Conservation (phyloP, 208 protist genomes). For the Acanthamoeba castellanii region DNA sequence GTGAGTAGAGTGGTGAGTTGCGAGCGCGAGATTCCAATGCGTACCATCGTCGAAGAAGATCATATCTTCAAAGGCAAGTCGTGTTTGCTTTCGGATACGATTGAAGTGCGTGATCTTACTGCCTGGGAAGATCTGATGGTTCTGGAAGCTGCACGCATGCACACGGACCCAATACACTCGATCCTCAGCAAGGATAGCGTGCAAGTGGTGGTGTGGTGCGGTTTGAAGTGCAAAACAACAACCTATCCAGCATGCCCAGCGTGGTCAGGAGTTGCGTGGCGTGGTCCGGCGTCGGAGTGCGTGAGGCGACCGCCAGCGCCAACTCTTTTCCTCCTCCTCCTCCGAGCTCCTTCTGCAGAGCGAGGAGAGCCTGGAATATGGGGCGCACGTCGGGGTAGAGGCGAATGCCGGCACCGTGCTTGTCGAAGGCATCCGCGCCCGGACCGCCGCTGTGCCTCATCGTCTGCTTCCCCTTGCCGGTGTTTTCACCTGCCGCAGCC, state of each 20-base stretch:
- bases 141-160: neutral
- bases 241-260: neutral
- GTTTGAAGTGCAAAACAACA: too few relatives aligned
- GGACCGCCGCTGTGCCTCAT: too few relatives aligned
- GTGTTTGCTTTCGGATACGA: neutral
- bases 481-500: neutral
- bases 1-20: neutral
- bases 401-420: neutral
- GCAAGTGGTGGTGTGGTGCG: too few relatives aligned
- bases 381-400: neutral
- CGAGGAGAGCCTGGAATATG: neutral
- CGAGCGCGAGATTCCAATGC: neutral
- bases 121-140: neutral
- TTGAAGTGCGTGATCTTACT: neutral
- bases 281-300: neutral
- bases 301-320: neutral
- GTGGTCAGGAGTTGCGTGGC: neutral
- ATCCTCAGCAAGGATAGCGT: too few relatives aligned
- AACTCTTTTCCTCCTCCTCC: neutral
- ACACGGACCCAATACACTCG: neutral
- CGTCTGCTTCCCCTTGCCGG: neutral
- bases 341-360: neutral
- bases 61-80: neutral
- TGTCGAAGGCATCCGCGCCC: neutral
- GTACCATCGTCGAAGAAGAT: neutral